A percentile compares a stretch with the other conserved stretches of the same genome.
phyloP scores from a whole-genome alignment of 768 basidiomycete genomes.

The Obba rivulosa region DNA sequence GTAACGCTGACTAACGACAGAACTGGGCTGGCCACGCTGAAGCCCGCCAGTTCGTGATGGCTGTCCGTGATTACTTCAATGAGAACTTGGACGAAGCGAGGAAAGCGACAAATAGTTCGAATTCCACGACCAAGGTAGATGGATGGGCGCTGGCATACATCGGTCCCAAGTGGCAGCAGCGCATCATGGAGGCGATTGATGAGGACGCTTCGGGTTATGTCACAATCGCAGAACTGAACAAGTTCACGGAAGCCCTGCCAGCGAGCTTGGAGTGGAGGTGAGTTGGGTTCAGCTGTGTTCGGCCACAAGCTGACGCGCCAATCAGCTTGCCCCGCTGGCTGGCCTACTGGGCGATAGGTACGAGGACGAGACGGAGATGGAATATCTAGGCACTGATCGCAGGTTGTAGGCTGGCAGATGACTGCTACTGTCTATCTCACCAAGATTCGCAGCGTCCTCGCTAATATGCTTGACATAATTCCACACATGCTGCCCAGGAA shows the following conservation, averaged over 20 bases:
- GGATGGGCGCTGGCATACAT: slow-evolving; percentile 33
- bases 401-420: slow-evolving; percentile 17
- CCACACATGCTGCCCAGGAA: slow-evolving; percentile 12
- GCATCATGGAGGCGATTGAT: slow-evolving; percentile 36
- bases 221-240: slow-evolving; percentile 30
- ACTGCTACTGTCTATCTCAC: slow-evolving; percentile 6
- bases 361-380: not conserved
- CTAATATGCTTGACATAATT: slow-evolving; percentile 9
- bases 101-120: not conserved
- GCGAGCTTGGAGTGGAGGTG: slow-evolving; percentile 23
- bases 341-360: slow-evolving; percentile 30
- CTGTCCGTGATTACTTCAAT: no score
- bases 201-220: slow-evolving; percentile 36
- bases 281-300: not conserved
- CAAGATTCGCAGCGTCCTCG: slow-evolving; percentile 7
- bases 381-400: not conserved
- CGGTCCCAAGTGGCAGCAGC: slow-evolving; percentile 25
- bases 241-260: slow-evolving; percentile 24
- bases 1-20: no score
- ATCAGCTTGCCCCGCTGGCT: slow-evolving; percentile 26
- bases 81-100: not conserved
- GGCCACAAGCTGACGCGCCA: not conserved
- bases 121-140: slow-evolving; percentile 11
- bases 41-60: no score
- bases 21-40: no score